Evolutionary conservation across 345 rosid genomes (phyloP), one percentile per base, ranked within the genome.

Genomic region (Gossypium bickii): DNA sequence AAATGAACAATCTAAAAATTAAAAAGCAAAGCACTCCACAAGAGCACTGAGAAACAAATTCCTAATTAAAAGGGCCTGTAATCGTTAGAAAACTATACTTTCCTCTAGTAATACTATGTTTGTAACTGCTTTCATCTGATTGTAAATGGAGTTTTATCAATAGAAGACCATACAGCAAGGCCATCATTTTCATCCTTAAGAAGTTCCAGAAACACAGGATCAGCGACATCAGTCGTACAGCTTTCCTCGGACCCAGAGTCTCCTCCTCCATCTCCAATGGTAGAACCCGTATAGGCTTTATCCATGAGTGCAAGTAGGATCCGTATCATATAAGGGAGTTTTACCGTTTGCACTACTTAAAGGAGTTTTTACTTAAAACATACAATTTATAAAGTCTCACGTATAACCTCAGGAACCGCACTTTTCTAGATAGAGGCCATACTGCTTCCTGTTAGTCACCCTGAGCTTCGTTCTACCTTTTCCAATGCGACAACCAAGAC

Each of bases 111-210:
- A 24, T 38, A 29, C 48, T 20, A 70, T 16, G 12, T 55, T 72
- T 13, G 41, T 20, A 41, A 6, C 2, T 72, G 47, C 75, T 20
- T 58, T 53, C 44, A n/a, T 57, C 53, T 52, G 22, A 57, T 60
- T 59, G 48, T 45, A 47, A 72, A 3, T 53, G 38, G 27, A 47
- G n/a, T 52, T 63, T 45, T 70, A 43, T 29, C 58, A 63, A 58
- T 8, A 15, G 12, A 73, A 72, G 68, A 59, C 47, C 89, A 74
- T 94, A 94, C 99, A 71, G 92, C 92, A 77, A 95, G 87, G 70
- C 97, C 97, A 79, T 93, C 98, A 77, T 95, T 95, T 85, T 95
- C 99, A 87, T 95, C 99, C 87, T 95, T 95, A 59, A 95, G 85
- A 81, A 94, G 89, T 82, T 95, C 99, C n/a, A 91, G 91, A 83